Evolutionary conservation across 192 early-diverging fungal species (phyloP), one percentile per base, ranked within the genome.

Genomic region (Oehlia diaphana): DNA sequence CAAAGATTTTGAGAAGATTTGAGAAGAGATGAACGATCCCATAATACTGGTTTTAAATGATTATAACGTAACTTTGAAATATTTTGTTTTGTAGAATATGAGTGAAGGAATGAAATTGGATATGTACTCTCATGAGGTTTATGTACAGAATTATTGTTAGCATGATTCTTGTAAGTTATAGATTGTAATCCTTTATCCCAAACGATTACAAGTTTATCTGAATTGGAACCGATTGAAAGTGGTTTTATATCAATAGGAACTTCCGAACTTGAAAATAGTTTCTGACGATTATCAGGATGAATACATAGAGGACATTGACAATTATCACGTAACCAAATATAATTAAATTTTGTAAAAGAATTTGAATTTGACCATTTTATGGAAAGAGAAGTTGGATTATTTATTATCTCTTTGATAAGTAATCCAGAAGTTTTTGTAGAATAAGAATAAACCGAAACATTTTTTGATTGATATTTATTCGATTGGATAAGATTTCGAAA

Each of bases 321-420:
- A 64, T 90, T 90, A 74, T 91, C 90, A 61, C 89, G 81, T 26
- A 91, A 86, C 90, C 90, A 91, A 31, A 90, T 72, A 71, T 79
- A 79, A 79, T 71, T 79, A 63, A 49, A 79, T 9, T 28, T 39
- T 62, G 77, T 63, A 14, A 58, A n/a, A 39, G 21, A 37, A 16
- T 77, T 77, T 23, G 31, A n/a, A 74, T 74, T 28, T 4, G 63
- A 23, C 76, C 76, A 77, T 62, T 77, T 42, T 13, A 77, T 67
- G 5, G 14, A 28, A 33, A 67, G 14, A 9, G 65, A 67, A 31
- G 26, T 67, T 31, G 12, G 0, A 67, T 67, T 67, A 19, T 67
- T 28, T 28, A 33, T 35, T 5, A 67, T 16, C 13, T 67, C 65
- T 28, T 67, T 67, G 14, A 67, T 67, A 1, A 21, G 5, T 21